A percentile compares a stretch with the other conserved stretches of the same genome.
These are phyloP conservation scores for Magnusiomyces tetraspermus DNA, from an alignment of 1,139 yeast species.

Conservation along the genomic window DNA sequence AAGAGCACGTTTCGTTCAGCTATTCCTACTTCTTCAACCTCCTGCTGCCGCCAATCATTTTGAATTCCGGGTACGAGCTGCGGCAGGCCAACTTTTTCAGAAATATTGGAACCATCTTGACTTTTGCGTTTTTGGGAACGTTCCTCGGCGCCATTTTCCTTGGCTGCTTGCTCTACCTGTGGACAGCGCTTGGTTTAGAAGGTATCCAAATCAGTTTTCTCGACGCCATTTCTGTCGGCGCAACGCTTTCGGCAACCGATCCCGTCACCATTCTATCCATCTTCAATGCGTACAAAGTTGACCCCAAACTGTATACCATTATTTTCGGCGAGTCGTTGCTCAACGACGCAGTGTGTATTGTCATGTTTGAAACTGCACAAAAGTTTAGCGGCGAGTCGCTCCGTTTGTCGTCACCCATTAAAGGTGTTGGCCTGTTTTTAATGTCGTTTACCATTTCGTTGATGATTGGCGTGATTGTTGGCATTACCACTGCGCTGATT, in stretches of 20 bases:
- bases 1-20: conserved; percentile 92
- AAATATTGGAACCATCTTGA: conserved; percentile 81
- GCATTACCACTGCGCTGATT: conserved; percentile 79
- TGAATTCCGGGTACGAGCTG: conserved; percentile 92
- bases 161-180: conserved; percentile 73
- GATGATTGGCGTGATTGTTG: conserved; percentile 79
- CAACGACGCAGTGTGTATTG: conserved; percentile 96
- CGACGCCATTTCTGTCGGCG: conserved; percentile 95
- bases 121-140: conserved; percentile 97
- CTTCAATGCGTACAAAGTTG: conserved; percentile 97
- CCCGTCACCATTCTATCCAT: conserved; percentile 97
- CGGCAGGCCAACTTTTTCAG: conserved; percentile 93
- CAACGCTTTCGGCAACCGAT: conserved; percentile 95
- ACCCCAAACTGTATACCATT: conserved; percentile 91
- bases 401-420: conserved; percentile 66
- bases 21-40: conserved; percentile 91
- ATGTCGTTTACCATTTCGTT: conserved; percentile 93
- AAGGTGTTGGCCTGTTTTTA: conserved; percentile 87
- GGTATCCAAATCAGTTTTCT: conserved; percentile 82
- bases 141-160: conserved; percentile 82
- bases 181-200: conserved; percentile 90
- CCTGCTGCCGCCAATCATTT: conserved; percentile 87
- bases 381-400: conserved; percentile 76
- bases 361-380: conserved; percentile 98
- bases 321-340: conserved; percentile 92